Evolutionary conservation across 2,329 filamentous ascomycete species (phyloP).

Genomic region (Periconia macrospinosa): DNA sequence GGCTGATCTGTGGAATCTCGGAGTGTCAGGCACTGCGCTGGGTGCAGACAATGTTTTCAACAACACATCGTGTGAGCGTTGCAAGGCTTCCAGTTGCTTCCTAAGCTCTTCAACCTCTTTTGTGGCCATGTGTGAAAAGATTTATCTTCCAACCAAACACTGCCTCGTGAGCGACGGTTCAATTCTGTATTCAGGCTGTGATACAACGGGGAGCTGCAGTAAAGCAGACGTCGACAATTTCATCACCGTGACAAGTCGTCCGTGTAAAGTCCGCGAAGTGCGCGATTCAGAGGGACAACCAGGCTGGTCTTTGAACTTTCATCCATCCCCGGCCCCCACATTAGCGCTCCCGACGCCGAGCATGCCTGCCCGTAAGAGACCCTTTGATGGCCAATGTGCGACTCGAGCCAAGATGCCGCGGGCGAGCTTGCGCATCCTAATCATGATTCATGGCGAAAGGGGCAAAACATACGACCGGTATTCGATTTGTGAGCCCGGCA

Average conservation of each 20-base stretch:
- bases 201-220: not conserved
- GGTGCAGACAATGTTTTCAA: slow-evolving; percentile 31
- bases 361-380: slow-evolving; percentile 14
- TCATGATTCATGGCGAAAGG: not conserved
- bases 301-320: not conserved
- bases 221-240: not conserved
- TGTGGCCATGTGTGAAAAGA: slow-evolving; percentile 20
- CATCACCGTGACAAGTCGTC: not conserved
- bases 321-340: slow-evolving; percentile 16
- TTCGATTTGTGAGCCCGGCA: not conserved
- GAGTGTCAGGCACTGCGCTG: slow-evolving; percentile 28
- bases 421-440: slow-evolving; percentile 8
- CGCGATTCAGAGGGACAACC: no score
- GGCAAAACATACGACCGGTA: not conserved
- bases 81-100: slow-evolving; percentile 36
- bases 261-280: no score
- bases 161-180: not conserved
- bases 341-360: slow-evolving; percentile 17
- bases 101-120: slow-evolving; percentile 34
- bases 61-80: slow-evolving; percentile 34
- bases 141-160: not conserved
- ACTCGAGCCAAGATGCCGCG: slow-evolving; percentile 8
- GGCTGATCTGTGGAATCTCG: slow-evolving; percentile 22
- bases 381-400: slow-evolving; percentile 7
- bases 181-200: not conserved